These are phyloP conservation scores for Cutaneotrichosporon spelunceum DNA, from an alignment of 1,284 basidiomycete species.

Conservation along the genomic window DNA sequence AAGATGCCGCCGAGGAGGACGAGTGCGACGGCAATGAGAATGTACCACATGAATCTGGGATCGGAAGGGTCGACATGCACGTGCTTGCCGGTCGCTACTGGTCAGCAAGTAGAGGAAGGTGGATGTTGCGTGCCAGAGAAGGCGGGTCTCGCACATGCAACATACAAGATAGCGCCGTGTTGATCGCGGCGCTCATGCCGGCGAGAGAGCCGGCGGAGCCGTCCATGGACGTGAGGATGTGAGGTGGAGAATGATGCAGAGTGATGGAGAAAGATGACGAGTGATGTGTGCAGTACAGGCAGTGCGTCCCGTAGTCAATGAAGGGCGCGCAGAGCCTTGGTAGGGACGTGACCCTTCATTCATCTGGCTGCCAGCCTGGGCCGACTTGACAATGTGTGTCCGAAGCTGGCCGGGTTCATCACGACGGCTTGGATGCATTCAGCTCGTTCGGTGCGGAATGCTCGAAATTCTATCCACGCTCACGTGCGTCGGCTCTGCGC, in stretches of 20 bases:
- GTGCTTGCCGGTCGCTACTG: conserved; percentile 25
- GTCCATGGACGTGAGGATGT: neutral
- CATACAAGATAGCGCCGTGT: neutral
- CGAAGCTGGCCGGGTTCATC: too few relatives aligned
- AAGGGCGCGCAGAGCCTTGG: too few relatives aligned
- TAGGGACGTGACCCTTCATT: too few relatives aligned
- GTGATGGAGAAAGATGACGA: neutral
- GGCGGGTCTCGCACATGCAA: neutral
- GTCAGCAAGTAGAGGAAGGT: neutral
- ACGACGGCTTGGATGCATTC: neutral
- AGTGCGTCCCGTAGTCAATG: too few relatives aligned
- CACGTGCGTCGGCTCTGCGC: neutral
- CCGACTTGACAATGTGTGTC: too few relatives aligned
- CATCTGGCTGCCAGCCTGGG: too few relatives aligned
- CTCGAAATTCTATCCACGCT: neutral
- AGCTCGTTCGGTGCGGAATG: neutral
- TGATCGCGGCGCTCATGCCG: neutral
- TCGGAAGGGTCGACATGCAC: conserved; percentile 38
- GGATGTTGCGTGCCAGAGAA: neutral
- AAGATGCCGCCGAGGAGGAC: conserved; percentile 53
- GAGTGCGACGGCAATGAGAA: conserved; percentile 28
- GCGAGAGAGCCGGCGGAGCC: neutral
- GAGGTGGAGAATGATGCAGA: neutral
- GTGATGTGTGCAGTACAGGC: neutral
- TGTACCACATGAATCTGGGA: conserved; percentile 39